A percentile compares a stretch with the other conserved stretches of the same genome.
phyloP scores from a whole-genome alignment of 2,329 filamentous ascomycete genomes.

The Calonectria fujianensis region DNA sequence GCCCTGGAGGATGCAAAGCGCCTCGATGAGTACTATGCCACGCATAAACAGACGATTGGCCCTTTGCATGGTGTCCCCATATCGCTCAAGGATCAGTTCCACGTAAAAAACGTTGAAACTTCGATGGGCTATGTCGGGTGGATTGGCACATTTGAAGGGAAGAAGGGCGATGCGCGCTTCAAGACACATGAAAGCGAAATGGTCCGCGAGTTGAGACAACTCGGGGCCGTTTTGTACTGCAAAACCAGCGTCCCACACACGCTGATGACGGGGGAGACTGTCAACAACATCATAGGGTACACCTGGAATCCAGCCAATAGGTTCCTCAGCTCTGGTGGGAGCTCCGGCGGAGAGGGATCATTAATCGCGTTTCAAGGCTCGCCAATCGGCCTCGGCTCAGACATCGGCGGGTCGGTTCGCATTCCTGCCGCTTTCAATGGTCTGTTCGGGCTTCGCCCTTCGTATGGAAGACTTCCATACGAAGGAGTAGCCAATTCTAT shows the following conservation, averaged over 20 bases:
- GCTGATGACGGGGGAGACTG: constrained; percentile 5
- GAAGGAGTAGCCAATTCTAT: constrained; percentile 6
- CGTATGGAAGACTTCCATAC: constrained; percentile 4
- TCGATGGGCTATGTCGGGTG: constrained; percentile 7
- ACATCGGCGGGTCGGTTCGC: constrained; percentile 1
- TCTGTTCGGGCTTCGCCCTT: background rate
- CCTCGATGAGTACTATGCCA: constrained; percentile 5
- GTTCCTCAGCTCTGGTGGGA: background rate
- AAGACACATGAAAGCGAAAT: constrained; percentile 17
- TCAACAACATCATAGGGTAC: constrained; percentile 13
- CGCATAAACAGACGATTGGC: background rate
- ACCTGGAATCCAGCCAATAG: constrained; percentile 9
- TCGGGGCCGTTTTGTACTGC: background rate
- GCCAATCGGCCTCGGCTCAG: background rate
- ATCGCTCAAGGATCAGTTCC: constrained; percentile 14
- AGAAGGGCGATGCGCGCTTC: background rate
- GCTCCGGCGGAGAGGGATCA: background rate
- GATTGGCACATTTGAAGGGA: constrained; percentile 15
- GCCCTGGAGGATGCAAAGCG: background rate
- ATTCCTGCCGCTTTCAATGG: constrained; percentile 20
- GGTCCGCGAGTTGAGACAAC: constrained; percentile 7
- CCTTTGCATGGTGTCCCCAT: constrained; percentile 14
- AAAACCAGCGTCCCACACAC: constrained; percentile 10
- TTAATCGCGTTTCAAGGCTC: constrained; percentile 5
- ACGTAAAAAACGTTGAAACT: background rate